Base-by-base conservation (phyloP, 257 asterid genomes). In the Agastache rugosa region DNA sequence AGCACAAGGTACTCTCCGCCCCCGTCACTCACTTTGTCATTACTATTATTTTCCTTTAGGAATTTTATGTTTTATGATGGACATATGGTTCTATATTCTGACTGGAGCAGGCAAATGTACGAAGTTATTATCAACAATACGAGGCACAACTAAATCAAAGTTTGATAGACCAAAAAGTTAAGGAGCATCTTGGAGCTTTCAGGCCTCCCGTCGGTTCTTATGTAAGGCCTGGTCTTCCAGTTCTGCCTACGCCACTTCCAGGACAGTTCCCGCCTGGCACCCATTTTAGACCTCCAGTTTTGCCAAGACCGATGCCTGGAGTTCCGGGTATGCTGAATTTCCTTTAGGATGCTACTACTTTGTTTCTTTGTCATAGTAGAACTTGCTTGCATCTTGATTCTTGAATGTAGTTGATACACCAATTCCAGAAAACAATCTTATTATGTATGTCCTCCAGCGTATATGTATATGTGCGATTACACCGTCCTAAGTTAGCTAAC, bases 141-240 rank as follows among this genome's bases (percentile, higher is more conserved):
- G 99, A 94, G 84, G 99, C 99, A 51, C 97, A 94, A 67, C 82
- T 94, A 54, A 94, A 92, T 76, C 99, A 94, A 74, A 94, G 96
- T 76, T 78, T 94, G 86, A 89, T 94, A 72, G 99, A 94, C 78
- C 99, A 94, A 76, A 92, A 87, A 56, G 97, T 94, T 48, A 94
- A 92, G 89, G 97, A 94, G 74, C 99, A 94, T 84, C 86, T 94
- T 3, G 98, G 96, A 45, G 97, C 91, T 8, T 94, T 77, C 82
- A 85, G 97, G 80, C 95, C 97, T 65, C 88, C 89, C 8, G 89
- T 80, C 45, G 90, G 83, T 74, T 85, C 96, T 69, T 90, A 83
- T 82, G 50, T 82, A 45, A 87, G 99, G 83, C 99, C 97, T 37
- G 96, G 93, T 67, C 65, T 90, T 79, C 90, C 94, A 23, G 60